Evolutionary conservation across 2,329 filamentous ascomycete genomes (phyloP), one percentile per base, ranked within the genome.

Genomic region (Aspergillus fumigatiaffinis): DNA sequence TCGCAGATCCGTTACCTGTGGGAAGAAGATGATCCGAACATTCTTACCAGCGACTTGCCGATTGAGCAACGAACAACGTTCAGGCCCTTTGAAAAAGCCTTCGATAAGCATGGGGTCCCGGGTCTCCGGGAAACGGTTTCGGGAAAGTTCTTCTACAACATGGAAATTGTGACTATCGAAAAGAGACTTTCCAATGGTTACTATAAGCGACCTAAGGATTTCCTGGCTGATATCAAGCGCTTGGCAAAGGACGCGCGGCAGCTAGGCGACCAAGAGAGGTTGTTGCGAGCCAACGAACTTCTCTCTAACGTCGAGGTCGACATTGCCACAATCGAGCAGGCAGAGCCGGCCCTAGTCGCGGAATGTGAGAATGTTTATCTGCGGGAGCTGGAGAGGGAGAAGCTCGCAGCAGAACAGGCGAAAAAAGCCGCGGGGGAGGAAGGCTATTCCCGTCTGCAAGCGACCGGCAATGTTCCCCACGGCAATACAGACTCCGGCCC

Each of bases 181-280:
- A 92, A 96, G 71, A 87, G 94, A n/a, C 80, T 99, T 35, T 95
- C 92, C 4, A 97, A 99, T 71, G 94, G 94, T 4, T 99, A 91
- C 75, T 99, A 99, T 75, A 91, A 92, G 65, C 86, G 92, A 10
- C 91, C 92, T 0, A 88, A 88, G 66, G 93, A 97, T 71, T 99
- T 97, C 70, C 76, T 96, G 52, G 87, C 87, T 44, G 94, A 99
- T 71, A 90, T 97, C 67, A 90, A 88, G 71, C 85, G 87, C 38
- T 79, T 99, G 4, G 88, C 88, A 23, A 93, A 91, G 71, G 94
- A 99, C 75, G 87, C 92, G 10, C 90, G 87, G 70, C 87, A 86
- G 10, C 84, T 87, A 57, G 90, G 89, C n/a, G 93, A 97, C 67
- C 86, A 87, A 65, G 89, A 96, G 60, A 83, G 91, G 44, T 86